Percentiles rank a stretch among this genome's conserved stretches.
These are phyloP conservation scores for Przewalskia tangutica DNA, from an alignment of 257 asterid genomes.

Conservation along the genomic window DNA sequence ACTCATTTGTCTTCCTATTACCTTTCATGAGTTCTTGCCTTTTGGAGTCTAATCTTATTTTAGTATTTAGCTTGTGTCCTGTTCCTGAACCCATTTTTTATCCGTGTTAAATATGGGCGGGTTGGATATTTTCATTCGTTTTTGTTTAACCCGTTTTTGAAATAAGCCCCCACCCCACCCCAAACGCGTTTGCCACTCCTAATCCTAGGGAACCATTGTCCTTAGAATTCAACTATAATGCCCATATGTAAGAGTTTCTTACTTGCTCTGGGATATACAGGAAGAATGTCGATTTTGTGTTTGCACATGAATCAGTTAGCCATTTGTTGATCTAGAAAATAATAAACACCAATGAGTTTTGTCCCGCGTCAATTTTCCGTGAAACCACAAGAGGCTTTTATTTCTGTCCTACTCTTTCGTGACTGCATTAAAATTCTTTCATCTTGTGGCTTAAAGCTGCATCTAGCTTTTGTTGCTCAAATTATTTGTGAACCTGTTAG, in stretches of 20 bases:
- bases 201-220: not conserved
- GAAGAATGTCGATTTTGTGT: not conserved
- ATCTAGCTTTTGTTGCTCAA: not conserved
- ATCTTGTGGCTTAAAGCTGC: not conserved
- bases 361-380: not conserved
- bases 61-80: no score
- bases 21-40: no score
- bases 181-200: no score
- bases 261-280: not conserved
- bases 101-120: no score
- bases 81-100: no score
- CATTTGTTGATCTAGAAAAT: not conserved
- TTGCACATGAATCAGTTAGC: not conserved
- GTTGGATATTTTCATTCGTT: no score
- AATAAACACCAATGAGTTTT: not conserved
- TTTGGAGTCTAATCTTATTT: no score
- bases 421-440: not conserved
- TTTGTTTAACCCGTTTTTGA: no score
- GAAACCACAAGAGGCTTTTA: not conserved
- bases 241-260: not conserved
- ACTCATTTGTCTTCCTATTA: no score
- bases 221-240: not conserved
- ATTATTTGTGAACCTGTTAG: not conserved
- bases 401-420: not conserved
- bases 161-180: no score